Evolutionary conservation across 1,284 basidiomycete species (phyloP).

Genomic region (Ceratobasidium sp.): DNA sequence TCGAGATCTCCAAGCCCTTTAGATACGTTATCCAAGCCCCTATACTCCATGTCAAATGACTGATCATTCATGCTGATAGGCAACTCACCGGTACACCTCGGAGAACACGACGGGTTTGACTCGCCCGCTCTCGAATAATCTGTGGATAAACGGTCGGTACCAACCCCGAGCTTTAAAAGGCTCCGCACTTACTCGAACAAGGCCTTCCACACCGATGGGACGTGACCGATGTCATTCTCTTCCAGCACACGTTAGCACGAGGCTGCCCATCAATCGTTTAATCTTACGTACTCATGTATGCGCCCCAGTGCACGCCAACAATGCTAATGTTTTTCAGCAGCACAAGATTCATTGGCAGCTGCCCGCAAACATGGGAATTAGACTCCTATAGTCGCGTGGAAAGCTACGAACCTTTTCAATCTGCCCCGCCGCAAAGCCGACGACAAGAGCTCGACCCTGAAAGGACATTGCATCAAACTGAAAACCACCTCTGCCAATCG

Average conservation of each 20-base stretch:
- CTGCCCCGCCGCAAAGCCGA: constrained; percentile 88
- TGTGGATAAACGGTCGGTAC: constrained; percentile 52
- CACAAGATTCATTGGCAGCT: constrained; percentile 89
- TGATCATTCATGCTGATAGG: not conserved
- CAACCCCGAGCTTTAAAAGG: not conserved
- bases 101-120: constrained; percentile 80
- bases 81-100: constrained; percentile 65
- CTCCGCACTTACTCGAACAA: constrained; percentile 67
- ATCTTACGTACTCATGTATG: constrained; percentile 67
- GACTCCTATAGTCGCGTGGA: not conserved
- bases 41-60: constrained; percentile 18
- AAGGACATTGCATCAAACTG: not conserved
- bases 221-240: constrained; percentile 76
- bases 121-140: constrained; percentile 73
- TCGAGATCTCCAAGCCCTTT: constrained; percentile 78
- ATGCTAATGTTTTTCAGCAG: constrained; percentile 88
- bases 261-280: not conserved
- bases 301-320: constrained; percentile 87
- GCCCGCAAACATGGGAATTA: constrained; percentile 11
- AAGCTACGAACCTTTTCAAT: constrained; percentile 81
- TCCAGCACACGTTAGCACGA: constrained; percentile 46
- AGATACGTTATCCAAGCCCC: constrained; percentile 63
- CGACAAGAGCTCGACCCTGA: constrained; percentile 81
- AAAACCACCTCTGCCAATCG: not conserved
- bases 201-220: constrained; percentile 77